Evolutionary conservation across 192 early-diverging fungal genomes (phyloP).

Genomic region (Coemansia sp.): DNA sequence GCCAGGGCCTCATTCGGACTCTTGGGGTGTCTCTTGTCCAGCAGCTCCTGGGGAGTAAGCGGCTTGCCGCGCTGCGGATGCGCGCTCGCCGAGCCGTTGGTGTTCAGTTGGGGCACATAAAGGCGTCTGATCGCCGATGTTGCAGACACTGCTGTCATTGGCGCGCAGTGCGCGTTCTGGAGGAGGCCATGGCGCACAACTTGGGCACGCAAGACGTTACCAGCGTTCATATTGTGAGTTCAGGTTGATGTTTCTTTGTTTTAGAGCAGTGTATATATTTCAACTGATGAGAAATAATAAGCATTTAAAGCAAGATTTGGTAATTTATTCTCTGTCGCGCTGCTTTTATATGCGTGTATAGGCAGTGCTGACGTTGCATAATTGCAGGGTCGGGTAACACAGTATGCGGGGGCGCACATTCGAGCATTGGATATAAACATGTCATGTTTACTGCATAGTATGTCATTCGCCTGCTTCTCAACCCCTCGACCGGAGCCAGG

Average conservation of each 20-base stretch:
- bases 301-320: no score
- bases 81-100: slow-evolving; percentile 2
- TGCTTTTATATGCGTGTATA: background rate
- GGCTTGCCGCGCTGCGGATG: background rate
- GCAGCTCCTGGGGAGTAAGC: slow-evolving; percentile 29
- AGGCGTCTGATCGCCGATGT: slow-evolving; percentile 21
- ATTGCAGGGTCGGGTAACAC: background rate
- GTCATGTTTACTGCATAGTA: background rate
- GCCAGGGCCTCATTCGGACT: slow-evolving; percentile 33
- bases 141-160: slow-evolving; percentile 2
- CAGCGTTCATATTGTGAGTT: slow-evolving; percentile 7
- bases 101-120: slow-evolving; percentile 20
- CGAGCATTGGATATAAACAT: background rate
- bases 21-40: slow-evolving; percentile 37
- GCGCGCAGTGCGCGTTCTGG: background rate
- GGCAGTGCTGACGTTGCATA: background rate
- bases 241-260: no score
- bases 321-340: background rate
- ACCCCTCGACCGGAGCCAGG: background rate
- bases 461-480: background rate
- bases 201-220: slow-evolving; percentile 8
- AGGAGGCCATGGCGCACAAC: slow-evolving; percentile 7
- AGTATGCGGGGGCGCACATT: slow-evolving; percentile 1
- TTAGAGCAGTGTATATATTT: no score
- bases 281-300: no score